Base-by-base conservation (phyloP, 1,139 yeast genomes). In the Diutina ranongensis region DNA sequence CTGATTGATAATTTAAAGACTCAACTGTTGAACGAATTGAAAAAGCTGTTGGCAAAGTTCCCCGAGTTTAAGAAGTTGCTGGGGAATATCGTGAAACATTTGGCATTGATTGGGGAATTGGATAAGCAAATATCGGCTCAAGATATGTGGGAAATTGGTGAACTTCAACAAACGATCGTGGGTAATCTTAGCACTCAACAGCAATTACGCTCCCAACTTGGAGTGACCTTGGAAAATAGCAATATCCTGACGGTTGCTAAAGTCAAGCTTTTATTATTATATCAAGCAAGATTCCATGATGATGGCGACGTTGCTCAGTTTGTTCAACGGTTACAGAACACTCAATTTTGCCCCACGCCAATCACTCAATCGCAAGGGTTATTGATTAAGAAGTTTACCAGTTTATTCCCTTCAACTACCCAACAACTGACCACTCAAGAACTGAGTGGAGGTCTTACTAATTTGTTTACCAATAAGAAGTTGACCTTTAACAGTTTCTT, bases 61-160 rank as follows among this genome's bases (percentile, higher is more conserved):
- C 99, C 98, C 1, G 97, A 92, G 59, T 89, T 84, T 59, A 81
- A 88, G 51, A 85, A 85, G 57, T 70, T 89, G 44, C 83, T 94
- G 12, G 80, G 88, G 38, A 92, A 88, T 57, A 88, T 94, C n/a
- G 76, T 94, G 40, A 92, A 92, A 57, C 98, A 94, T 62, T 87
- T 94, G 71, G 79, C 94, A 19, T 71, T 92, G 33, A 88, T 92
- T 7, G 77, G 92, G 35, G 97, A 89, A 56, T 72, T 92, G 45
- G 94, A 89, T 54, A 74, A 76, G 47, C 82, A 80, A 48, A 75
- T 86, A 42, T 73, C 75, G 20, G 54, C 60, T 19, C 71, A 73
- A 47, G 71, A 83, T 51, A 66, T 92, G 45, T 83, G 97, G 83
- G 88, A 83, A 49, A 75, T 88, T 7, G 84, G 95, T 51, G 97